Percentiles rank a stretch among this genome's conserved stretches.
phyloP scores from a whole-genome alignment of 2,329 filamentous ascomycete species.

The Fusarium torulosum region DNA sequence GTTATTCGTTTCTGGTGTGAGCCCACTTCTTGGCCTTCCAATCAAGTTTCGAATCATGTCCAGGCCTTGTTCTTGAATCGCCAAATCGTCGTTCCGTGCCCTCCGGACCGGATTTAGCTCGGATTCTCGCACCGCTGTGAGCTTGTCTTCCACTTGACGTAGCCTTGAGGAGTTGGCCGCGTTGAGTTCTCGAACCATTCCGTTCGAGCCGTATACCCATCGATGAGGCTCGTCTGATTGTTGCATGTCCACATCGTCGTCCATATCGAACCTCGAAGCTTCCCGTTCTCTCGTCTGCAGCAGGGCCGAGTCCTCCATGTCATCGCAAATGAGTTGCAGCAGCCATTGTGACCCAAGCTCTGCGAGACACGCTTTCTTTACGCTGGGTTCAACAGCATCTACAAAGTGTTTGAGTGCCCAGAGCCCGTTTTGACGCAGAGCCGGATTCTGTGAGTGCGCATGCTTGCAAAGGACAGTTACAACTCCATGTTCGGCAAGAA shows the following conservation, averaged over 20 bases:
- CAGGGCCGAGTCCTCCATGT: slow-evolving; percentile 66
- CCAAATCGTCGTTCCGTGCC: slow-evolving; percentile 80
- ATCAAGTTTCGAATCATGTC: slow-evolving; percentile 93
- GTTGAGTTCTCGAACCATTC: slow-evolving; percentile 51
- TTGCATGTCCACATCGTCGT: slow-evolving; percentile 71
- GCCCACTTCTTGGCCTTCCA: slow-evolving; percentile 66
- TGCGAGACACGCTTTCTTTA: slow-evolving; percentile 83
- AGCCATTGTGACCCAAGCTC: slow-evolving; percentile 85
- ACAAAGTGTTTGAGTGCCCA: slow-evolving; percentile 96
- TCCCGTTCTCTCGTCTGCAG: slow-evolving; percentile 53
- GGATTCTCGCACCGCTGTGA: slow-evolving; percentile 69
- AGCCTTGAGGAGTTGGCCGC: slow-evolving; percentile 58
- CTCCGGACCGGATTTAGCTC: slow-evolving; percentile 77
- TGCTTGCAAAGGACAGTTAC: slow-evolving; percentile 84
- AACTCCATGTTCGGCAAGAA: slow-evolving; percentile 79
- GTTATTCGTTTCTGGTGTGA: slow-evolving; percentile 62
- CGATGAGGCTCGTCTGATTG: slow-evolving; percentile 59
- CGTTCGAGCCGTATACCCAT: slow-evolving; percentile 53
- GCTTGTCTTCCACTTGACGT: slow-evolving; percentile 63
- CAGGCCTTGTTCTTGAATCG: slow-evolving; percentile 90
- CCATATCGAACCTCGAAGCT: slow-evolving; percentile 57
- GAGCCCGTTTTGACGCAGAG: slow-evolving; percentile 84
- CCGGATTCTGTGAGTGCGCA: slow-evolving; percentile 83
- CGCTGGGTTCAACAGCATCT: slow-evolving; percentile 74
- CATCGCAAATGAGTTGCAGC: slow-evolving; percentile 78